Percentiles rank a stretch among this genome's conserved stretches.
These are phyloP conservation scores for Xylariaceae sp. DNA, from an alignment of 2,329 filamentous ascomycete genomes.

Conservation along the genomic window DNA sequence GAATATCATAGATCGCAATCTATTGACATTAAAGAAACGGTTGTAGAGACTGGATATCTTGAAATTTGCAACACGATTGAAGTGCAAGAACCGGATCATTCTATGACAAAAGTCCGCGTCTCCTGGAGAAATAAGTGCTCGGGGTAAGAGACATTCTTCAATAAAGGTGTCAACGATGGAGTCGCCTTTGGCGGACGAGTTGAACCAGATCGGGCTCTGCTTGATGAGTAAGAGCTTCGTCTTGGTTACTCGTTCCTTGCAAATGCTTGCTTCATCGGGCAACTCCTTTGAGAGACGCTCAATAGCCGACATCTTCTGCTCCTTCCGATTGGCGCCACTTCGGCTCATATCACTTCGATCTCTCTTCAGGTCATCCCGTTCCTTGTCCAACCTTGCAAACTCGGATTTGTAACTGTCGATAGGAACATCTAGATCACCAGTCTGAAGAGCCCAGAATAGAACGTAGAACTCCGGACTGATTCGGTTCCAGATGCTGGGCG, in stretches of 20 bases:
- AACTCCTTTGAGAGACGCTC: constrained; percentile 64
- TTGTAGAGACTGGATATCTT: constrained; percentile 79
- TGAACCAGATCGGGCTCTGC: constrained; percentile 69
- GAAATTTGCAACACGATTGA: constrained; percentile 78
- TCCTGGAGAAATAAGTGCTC: constrained; percentile 73
- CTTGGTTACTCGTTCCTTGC: constrained; percentile 61
- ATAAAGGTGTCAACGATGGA: constrained; percentile 70
- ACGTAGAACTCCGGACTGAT: constrained; percentile 79
- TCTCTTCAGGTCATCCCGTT: constrained; percentile 60
- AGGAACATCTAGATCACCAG: constrained; percentile 75
- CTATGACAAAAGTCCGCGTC: constrained; percentile 87
- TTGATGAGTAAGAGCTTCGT: constrained; percentile 65
- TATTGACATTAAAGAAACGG: constrained; percentile 76
- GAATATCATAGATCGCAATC: constrained; percentile 77
- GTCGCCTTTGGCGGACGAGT: constrained; percentile 57
- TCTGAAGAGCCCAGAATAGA: constrained; percentile 85
- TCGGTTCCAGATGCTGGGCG: constrained; percentile 59
- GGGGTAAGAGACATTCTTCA: constrained; percentile 88
- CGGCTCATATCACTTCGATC: constrained; percentile 70
- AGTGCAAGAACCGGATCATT: constrained; percentile 83
- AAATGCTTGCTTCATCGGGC: constrained; percentile 66
- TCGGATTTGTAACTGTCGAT: constrained; percentile 74
- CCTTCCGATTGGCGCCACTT: constrained; percentile 59
- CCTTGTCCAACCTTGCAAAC: constrained; percentile 61
- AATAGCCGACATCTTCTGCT: constrained; percentile 64